phyloP scores from a whole-genome alignment of 2,329 filamentous ascomycete genomes.

The Xylariaceae sp. region DNA sequence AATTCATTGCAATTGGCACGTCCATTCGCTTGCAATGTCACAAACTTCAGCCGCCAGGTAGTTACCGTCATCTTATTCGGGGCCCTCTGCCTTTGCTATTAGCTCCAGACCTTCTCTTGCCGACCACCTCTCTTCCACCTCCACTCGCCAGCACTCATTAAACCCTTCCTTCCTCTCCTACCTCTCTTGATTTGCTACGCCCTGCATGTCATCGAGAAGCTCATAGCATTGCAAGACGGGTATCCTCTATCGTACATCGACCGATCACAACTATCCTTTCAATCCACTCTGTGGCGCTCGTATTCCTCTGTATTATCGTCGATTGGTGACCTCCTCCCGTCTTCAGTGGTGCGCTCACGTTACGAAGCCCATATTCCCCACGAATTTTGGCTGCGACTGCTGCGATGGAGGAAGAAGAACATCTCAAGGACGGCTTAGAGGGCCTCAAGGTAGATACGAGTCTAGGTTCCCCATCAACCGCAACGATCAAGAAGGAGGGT shows the following conservation, averaged over 20 bases:
- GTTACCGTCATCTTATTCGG: slow-evolving; percentile 31
- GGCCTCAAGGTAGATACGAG: slow-evolving; percentile 53
- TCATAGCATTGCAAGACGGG: slow-evolving; percentile 15
- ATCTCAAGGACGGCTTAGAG: slow-evolving; percentile 46
- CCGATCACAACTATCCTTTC: slow-evolving; percentile 18
- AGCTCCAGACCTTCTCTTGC: background rate
- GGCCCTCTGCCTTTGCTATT: slow-evolving; percentile 20
- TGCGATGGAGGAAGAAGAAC: slow-evolving; percentile 44
- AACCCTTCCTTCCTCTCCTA: background rate
- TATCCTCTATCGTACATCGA: slow-evolving; percentile 14
- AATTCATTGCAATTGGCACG: slow-evolving; percentile 38
- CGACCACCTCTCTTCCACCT: slow-evolving; percentile 2
- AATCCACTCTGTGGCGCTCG: slow-evolving; percentile 10
- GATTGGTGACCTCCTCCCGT: slow-evolving; percentile 9
- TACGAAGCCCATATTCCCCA: slow-evolving; percentile 10
- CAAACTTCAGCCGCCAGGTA: slow-evolving; percentile 37
- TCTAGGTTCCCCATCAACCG: slow-evolving; percentile 29
- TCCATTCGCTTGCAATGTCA: slow-evolving; percentile 39
- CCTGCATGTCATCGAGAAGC: slow-evolving; percentile 12
- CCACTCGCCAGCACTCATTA: background rate
- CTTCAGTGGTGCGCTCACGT: slow-evolving; percentile 6
- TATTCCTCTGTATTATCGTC: slow-evolving; percentile 6
- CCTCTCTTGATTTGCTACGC: slow-evolving; percentile 7
- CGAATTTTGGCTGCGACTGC: slow-evolving; percentile 9
- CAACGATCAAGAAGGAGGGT: slow-evolving; percentile 49